Base-by-base conservation (phyloP, 208 protist species). In the Acanthamoeba castellanii region DNA sequence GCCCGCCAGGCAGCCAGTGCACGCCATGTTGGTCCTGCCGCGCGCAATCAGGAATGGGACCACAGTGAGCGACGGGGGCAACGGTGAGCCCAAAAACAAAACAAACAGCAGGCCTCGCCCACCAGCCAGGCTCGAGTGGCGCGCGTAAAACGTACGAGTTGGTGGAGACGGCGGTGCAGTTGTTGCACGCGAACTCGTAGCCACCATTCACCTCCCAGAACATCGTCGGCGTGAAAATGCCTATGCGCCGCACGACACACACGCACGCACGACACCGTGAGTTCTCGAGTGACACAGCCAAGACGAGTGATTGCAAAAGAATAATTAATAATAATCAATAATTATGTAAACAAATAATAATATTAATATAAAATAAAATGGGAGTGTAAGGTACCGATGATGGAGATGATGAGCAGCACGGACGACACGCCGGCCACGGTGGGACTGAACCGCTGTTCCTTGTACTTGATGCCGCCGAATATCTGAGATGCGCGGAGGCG, bases 371-470 rank as follows among this genome's bases (percentile, higher is more conserved):
- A 3, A 88, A 42, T 59, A 2, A 87, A 34, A 88, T 13, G 45
- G 22, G 42, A 2, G 18, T 11, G 81, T 1, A 0, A 11, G 18
- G 59, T 85, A 76, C 96, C 97, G 70, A 98, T 74, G 32, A 98
- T 81, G 3, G 97, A 85, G 52, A 98, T 93, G 50, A 98, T 93
- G 22, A 98, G 92, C 14, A 98, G 55, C 11, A 98, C 85, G 13
- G 90, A 95, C 8, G 90, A 96, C 14, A 98, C 97, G 84, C 96
- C 96, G 52, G 96, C 97, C 5, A 97, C 84, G 20, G 74, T 34
- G 55, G 89, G 74, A 94, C 98, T 98, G 92, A 98, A 98, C 8
- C 76, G 47, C 94, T 98, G 97, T 72, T 98, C 94, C 59, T 98
- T 97, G 96, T 96, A 96, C 82, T 96, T 97, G 25, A 98, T 47